Evolutionary conservation across 768 basidiomycete genomes (phyloP).

Genomic region (Dioszegia hungarica): DNA sequence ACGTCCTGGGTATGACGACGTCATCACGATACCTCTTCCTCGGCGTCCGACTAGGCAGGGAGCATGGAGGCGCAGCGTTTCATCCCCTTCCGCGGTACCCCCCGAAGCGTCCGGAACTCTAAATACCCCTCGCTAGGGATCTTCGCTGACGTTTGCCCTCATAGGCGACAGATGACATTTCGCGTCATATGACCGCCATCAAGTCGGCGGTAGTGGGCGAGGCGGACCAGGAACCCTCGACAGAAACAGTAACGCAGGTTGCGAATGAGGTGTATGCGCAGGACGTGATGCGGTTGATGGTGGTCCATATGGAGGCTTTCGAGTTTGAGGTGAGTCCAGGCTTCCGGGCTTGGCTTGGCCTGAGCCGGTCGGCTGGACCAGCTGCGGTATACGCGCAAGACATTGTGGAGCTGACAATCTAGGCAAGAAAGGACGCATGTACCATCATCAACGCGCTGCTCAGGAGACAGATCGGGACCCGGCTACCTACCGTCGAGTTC

Average conservation of each 20-base stretch:
- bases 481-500: slow-evolving; percentile 96
- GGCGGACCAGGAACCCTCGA: slow-evolving; percentile 53
- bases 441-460: slow-evolving; percentile 54
- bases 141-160: neutral
- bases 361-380: no score
- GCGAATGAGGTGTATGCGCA: slow-evolving; percentile 93
- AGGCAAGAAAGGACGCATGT: slow-evolving; percentile 54
- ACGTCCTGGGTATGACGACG: no score
- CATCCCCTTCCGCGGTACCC: no score
- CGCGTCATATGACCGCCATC: slow-evolving; percentile 18
- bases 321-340: slow-evolving; percentile 77
- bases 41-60: no score
- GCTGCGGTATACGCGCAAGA: no score
- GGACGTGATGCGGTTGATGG: slow-evolving; percentile 74
- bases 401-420: neutral
- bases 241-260: slow-evolving; percentile 87
- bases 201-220: slow-evolving; percentile 32
- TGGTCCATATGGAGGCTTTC: slow-evolving; percentile 74
- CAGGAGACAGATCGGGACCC: slow-evolving; percentile 79
- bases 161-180: slow-evolving; percentile 27
- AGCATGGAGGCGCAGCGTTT: no score
- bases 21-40: no score
- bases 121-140: no score
- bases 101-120: no score
- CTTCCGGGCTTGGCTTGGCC: slow-evolving; percentile 28